Base-by-base conservation (phyloP, 192 early-diverging fungal genomes). In the Podila horticola region DNA sequence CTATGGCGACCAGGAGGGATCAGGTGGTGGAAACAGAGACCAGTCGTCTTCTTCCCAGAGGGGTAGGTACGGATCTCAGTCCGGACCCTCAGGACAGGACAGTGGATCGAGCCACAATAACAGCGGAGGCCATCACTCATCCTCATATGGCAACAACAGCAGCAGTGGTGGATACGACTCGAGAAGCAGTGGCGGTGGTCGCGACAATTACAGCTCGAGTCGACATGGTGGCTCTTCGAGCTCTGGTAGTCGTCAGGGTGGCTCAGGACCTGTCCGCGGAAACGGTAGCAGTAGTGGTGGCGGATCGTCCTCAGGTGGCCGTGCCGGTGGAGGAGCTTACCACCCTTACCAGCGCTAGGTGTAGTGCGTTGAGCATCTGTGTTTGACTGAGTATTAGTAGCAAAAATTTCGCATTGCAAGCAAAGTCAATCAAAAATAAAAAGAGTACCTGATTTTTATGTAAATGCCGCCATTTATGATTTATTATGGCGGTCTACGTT, bases 251-350 rank as follows among this genome's bases (percentile, higher is more conserved):
- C 64, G 74, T 30, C 77, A 81, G 50, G 60, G 69, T 19, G 69
- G 79, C 48, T 67, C 79, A 12, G 68, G 84, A 41, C 82, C 84
- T 13, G 77, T 81, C 19, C 77, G 77, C n/a, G 70, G 70, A 13
- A 49, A 41, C 22, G 66, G 52, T 11, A 52, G 60, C 34, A 67
- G 69, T 38, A 59, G 63, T 55, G 41, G 70, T 9, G 51, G 76
- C 20, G 48, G 61, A 30, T 72, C 76, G 4, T 58, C 71, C 17
- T 26, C 29, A 34, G 59, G 69, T 33, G 57, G 61, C 24, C 63
- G 75, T 30, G 49, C 69, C 4, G 58, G 71, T 7, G 77, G 77
- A 19, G 70, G 76, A 17, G 69, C 77, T 24, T 81, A 81, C 28
- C 77, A 81, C 22, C 77, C 77, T n/a, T 81, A 81, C 67, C 77